phyloP scores from a whole-genome alignment of 78 protist species.

The Blattamonas nauphoetae region DNA sequence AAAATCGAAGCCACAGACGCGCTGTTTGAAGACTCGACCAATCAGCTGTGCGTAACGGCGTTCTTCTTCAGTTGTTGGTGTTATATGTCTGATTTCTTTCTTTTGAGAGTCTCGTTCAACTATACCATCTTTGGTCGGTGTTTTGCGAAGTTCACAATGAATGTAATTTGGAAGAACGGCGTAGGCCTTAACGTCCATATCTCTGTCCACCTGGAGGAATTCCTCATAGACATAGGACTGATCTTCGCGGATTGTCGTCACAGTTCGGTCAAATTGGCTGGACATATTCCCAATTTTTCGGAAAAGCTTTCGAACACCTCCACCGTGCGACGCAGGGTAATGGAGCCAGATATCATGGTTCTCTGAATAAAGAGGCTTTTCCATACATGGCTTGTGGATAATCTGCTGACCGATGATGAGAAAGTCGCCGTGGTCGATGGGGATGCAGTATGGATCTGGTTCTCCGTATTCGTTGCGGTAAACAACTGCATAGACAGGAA shows the following conservation, averaged over 20 bases:
- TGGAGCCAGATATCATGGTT: slow-evolving; percentile 81
- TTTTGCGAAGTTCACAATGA: slow-evolving; percentile 82
- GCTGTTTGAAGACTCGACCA: not conserved
- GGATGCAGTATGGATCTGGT: not conserved
- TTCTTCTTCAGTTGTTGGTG: not conserved
- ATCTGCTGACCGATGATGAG: slow-evolving; percentile 29
- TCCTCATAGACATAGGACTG: slow-evolving; percentile 73
- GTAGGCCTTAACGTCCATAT: slow-evolving; percentile 60
- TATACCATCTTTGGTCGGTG: slow-evolving; percentile 84
- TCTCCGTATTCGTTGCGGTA: not conserved
- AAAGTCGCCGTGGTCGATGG: slow-evolving; percentile 11
- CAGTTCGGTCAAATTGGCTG: not conserved
- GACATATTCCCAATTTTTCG: slow-evolving; percentile 47
- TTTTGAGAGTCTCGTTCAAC: slow-evolving; percentile 69
- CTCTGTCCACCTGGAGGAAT: slow-evolving; percentile 36
- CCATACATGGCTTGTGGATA: slow-evolving; percentile 78
- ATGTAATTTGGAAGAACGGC: slow-evolving; percentile 62
- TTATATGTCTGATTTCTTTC: slow-evolving; percentile 44
- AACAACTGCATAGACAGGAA: slow-evolving; percentile 23
- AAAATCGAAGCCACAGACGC: slow-evolving; percentile 14
- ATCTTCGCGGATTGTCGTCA: slow-evolving; percentile 31
- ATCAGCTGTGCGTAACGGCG: not conserved
- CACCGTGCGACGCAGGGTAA: slow-evolving; percentile 64
- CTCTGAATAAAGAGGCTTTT: slow-evolving; percentile 78
- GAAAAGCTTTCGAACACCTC: slow-evolving; percentile 70